These are phyloP conservation scores for Pichiaceae sp. DNA, from an alignment of 1,139 yeast genomes.

Conservation along the genomic window DNA sequence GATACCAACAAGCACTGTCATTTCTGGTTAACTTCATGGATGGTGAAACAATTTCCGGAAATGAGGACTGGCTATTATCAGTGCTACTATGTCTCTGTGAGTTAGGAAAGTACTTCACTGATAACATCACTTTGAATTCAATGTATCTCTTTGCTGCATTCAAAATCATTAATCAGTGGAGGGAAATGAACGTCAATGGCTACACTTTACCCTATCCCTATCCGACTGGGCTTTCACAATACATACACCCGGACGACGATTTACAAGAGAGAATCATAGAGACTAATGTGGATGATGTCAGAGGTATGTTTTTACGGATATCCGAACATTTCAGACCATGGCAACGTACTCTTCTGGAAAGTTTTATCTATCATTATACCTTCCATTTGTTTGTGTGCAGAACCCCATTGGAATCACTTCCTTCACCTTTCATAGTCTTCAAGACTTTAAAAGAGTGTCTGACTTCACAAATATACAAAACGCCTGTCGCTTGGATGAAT, in stretches of 20 bases:
- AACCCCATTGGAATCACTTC: slow-evolving; percentile 11
- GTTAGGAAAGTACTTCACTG: slow-evolving; percentile 16
- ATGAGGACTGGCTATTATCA: slow-evolving; percentile 18
- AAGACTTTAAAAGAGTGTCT: slow-evolving; percentile 15
- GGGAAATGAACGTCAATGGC: slow-evolving; percentile 20
- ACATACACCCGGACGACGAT: too few species aligned
- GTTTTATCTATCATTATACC: slow-evolving; percentile 22
- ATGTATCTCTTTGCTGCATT: slow-evolving; percentile 14
- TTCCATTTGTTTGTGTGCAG: slow-evolving; percentile 19
- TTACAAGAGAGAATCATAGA: too few species aligned
- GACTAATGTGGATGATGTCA: too few species aligned
- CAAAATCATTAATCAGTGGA: slow-evolving; percentile 12
- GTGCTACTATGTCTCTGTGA: slow-evolving; percentile 15
- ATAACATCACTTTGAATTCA: slow-evolving; percentile 10
- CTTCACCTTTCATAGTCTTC: slow-evolving; percentile 23
- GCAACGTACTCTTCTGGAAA: slow-evolving; percentile 21
- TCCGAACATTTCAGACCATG: too few species aligned
- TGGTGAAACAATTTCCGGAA: slow-evolving; percentile 8
- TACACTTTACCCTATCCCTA: too few species aligned
- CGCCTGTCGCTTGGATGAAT: slow-evolving; percentile 26
- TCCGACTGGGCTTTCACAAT: too few species aligned
- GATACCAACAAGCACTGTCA: slow-evolving; percentile 6
- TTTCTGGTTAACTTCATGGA: slow-evolving; percentile 7
- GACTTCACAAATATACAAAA: slow-evolving; percentile 17
- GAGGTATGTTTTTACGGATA: too few species aligned